Percentiles rank a stretch among this genome's conserved stretches.
These are phyloP conservation scores for Penicillium crustosum DNA, from an alignment of 2,329 filamentous ascomycete genomes.

Conservation along the genomic window DNA sequence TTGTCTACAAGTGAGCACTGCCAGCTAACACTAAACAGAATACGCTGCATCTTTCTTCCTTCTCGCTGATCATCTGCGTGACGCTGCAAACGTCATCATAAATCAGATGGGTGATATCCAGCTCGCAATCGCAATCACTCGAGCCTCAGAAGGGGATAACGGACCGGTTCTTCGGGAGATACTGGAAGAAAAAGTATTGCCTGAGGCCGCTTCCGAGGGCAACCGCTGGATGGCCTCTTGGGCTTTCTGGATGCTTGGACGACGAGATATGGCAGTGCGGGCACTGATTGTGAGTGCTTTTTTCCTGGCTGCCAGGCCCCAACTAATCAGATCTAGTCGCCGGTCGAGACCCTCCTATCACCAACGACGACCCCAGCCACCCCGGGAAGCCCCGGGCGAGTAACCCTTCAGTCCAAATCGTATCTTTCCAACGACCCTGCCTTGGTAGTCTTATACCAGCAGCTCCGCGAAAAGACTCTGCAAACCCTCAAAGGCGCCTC, in stretches of 20 bases:
- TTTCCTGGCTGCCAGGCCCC: neutral
- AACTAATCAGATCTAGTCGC: slow-evolving; percentile 57
- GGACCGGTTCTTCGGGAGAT: slow-evolving; percentile 72
- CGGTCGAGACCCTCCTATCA: slow-evolving; percentile 68
- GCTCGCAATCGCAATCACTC: slow-evolving; percentile 80
- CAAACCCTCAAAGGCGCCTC: slow-evolving; percentile 84
- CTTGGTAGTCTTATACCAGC: slow-evolving; percentile 79
- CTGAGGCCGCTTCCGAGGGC: slow-evolving; percentile 73
- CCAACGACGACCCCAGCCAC: slow-evolving; percentile 45
- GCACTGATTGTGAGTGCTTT: slow-evolving; percentile 67
- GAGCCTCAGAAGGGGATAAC: slow-evolving; percentile 84
- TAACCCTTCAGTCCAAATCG: slow-evolving; percentile 65
- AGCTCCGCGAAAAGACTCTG: slow-evolving; percentile 76
- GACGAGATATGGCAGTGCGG: slow-evolving; percentile 79
- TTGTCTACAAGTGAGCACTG: neutral
- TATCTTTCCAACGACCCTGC: slow-evolving; percentile 91
- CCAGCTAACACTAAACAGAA: slow-evolving; percentile 51
- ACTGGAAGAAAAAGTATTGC: slow-evolving; percentile 75
- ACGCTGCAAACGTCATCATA: slow-evolving; percentile 81
- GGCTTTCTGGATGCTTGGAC: slow-evolving; percentile 88
- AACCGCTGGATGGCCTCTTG: slow-evolving; percentile 94
- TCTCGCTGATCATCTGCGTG: slow-evolving; percentile 77
- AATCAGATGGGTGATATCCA: slow-evolving; percentile 87
- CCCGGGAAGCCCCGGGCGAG: slow-evolving; percentile 61
- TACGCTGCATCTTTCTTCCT: slow-evolving; percentile 97